Evolutionary conservation across 2,329 filamentous ascomycete species (phyloP).

Genomic region (Didymella keratinophila): DNA sequence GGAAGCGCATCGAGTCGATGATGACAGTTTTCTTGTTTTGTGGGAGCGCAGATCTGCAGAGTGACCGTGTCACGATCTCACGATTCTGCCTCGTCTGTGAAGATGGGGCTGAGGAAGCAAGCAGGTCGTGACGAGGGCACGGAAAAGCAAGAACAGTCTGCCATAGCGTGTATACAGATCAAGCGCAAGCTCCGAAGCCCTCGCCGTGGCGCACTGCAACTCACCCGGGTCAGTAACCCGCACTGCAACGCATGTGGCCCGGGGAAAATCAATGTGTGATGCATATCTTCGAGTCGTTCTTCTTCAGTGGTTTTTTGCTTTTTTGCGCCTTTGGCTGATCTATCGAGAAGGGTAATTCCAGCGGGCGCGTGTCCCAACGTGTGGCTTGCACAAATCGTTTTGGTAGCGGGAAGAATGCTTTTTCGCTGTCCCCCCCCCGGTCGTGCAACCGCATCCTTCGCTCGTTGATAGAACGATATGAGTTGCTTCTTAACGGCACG

Average conservation of each 20-base stretch:
- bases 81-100: constrained; percentile 9
- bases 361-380: constrained; percentile 18
- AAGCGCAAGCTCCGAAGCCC: constrained; percentile 18
- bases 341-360: constrained; percentile 16
- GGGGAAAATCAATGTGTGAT: not conserved
- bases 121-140: constrained; percentile 13
- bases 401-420: constrained; percentile 18
- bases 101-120: constrained; percentile 6
- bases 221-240: not conserved
- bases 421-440: constrained; percentile 20
- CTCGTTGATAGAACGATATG: constrained; percentile 19
- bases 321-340: constrained; percentile 11
- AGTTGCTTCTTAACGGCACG: constrained; percentile 22
- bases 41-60: constrained; percentile 11
- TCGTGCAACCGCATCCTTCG: constrained; percentile 23
- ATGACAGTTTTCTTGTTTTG: constrained; percentile 17
- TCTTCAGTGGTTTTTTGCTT: constrained; percentile 8
- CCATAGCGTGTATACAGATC: constrained; percentile 21
- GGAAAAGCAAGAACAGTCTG: constrained; percentile 12
- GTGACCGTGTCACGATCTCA: constrained; percentile 19
- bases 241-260: constrained; percentile 3
- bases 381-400: constrained; percentile 11
- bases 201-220: constrained; percentile 15
- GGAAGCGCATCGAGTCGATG: constrained; percentile 8
- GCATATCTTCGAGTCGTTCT: constrained; percentile 1